Evolutionary conservation across 768 basidiomycete genomes (phyloP).

Genomic region (Mycena rebaudengoi): DNA sequence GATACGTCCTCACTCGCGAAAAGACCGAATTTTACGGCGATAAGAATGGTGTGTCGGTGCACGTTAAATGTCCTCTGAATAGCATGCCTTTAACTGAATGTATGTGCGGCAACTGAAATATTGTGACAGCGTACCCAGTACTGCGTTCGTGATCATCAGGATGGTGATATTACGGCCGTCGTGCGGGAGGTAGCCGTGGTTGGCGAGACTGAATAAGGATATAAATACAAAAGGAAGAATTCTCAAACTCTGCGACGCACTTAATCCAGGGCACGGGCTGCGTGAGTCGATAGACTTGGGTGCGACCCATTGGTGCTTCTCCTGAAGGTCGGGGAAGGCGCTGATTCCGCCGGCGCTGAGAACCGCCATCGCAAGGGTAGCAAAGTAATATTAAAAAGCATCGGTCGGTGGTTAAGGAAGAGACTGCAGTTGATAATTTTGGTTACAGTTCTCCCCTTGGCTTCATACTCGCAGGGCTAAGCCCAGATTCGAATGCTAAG

Average conservation of each 20-base stretch:
- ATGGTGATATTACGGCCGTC: neutral
- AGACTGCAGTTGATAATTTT: no score
- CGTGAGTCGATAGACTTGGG: neutral
- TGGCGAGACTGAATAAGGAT: neutral
- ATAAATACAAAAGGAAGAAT: neutral
- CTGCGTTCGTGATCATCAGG: neutral
- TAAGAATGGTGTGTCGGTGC: neutral
- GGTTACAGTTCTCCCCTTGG: no score
- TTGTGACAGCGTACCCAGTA: neutral
- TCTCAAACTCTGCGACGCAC: neutral
- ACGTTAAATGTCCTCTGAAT: neutral
- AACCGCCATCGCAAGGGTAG: no score
- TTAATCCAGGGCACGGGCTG: neutral
- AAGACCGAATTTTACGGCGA: neutral
- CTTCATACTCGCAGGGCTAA: no score
- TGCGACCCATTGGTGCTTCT: neutral
- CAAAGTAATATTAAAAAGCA: no score
- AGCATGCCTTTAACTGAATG: neutral
- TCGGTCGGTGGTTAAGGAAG: no score
- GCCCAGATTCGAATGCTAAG: no score
- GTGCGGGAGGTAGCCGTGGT: neutral
- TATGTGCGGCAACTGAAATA: no score
- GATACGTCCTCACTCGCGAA: neutral
- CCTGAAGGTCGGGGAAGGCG: no score
- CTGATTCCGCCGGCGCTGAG: no score